These are phyloP conservation scores for Podospora comata DNA, from an alignment of 495 filamentous ascomycete genomes.

Conservation along the genomic window DNA sequence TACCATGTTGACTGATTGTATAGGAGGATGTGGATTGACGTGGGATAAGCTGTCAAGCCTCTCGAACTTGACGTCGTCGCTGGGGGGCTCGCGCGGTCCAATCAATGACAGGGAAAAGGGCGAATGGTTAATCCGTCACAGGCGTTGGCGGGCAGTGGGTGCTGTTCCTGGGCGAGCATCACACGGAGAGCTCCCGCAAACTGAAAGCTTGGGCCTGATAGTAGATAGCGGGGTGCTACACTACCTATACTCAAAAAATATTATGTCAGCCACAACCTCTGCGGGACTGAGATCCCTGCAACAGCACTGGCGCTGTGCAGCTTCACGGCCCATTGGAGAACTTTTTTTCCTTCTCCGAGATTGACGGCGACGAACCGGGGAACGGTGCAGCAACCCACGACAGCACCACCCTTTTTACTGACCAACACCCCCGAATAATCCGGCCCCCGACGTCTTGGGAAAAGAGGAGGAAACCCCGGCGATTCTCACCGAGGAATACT, in stretches of 20 bases:
- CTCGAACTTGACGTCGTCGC: conserved; percentile 14
- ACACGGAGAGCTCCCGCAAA: background rate
- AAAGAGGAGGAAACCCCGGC: background rate
- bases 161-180: background rate
- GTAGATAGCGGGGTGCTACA: conserved; percentile 1
- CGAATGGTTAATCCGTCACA: conserved; percentile 10
- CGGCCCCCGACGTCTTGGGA: background rate
- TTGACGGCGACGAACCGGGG: conserved; percentile 22
- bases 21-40: conserved; percentile 19
- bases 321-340: conserved; percentile 26
- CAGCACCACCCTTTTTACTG: conserved; percentile 13
- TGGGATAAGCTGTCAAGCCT: conserved; percentile 13
- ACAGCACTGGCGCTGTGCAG: conserved; percentile 4
- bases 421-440: background rate
- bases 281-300: conserved; percentile 25
- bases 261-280: conserved; percentile 28
- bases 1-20: conserved; percentile 35
- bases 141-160: background rate
- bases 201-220: background rate
- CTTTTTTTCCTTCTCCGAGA: conserved; percentile 31
- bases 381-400: conserved; percentile 15
- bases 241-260: background rate
- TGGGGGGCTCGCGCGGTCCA: conserved; percentile 9
- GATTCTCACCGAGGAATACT: background rate
- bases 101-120: conserved; percentile 9